Evolutionary conservation across 805 yeast genomes (phyloP).

Genomic region (Nakazawaea ishiwadae): DNA sequence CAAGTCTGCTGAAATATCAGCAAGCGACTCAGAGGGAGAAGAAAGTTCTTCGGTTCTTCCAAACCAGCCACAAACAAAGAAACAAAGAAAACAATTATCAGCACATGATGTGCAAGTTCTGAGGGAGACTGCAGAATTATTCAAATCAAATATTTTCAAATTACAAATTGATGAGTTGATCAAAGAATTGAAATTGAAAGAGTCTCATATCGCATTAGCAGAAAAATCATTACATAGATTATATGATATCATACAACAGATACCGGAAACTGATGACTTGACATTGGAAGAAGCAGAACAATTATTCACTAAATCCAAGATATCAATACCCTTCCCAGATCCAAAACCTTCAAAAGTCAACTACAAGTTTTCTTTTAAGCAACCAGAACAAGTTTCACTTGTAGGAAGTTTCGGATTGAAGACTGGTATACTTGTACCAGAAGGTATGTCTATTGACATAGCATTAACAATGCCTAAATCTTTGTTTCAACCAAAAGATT

Average conservation of each 20-base stretch:
- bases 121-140: constrained; percentile 88
- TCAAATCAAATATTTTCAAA: constrained; percentile 93
- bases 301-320: constrained; percentile 37
- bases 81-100: constrained; percentile 33
- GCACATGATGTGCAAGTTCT: constrained; percentile 89
- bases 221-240: constrained; percentile 75
- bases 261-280: constrained; percentile 52
- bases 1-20: background rate
- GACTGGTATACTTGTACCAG: constrained; percentile 60
- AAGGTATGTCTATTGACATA: constrained; percentile 70
- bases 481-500: constrained; percentile 82
- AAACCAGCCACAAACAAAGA: constrained; percentile 7
- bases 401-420: constrained; percentile 89
- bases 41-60: background rate
- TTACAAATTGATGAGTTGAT: constrained; percentile 89
- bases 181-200: constrained; percentile 73
- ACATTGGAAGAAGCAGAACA: constrained; percentile 56
- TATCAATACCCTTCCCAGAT: constrained; percentile 81
- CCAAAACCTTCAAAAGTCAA: constrained; percentile 73
- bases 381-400: constrained; percentile 72
- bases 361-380: constrained; percentile 62
- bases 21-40: background rate
- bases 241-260: constrained; percentile 59
- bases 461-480: constrained; percentile 75
- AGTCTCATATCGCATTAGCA: constrained; percentile 55